phyloP scores from a whole-genome alignment of 306 rosid genomes.

The Sphenostylis stenocarpa region DNA sequence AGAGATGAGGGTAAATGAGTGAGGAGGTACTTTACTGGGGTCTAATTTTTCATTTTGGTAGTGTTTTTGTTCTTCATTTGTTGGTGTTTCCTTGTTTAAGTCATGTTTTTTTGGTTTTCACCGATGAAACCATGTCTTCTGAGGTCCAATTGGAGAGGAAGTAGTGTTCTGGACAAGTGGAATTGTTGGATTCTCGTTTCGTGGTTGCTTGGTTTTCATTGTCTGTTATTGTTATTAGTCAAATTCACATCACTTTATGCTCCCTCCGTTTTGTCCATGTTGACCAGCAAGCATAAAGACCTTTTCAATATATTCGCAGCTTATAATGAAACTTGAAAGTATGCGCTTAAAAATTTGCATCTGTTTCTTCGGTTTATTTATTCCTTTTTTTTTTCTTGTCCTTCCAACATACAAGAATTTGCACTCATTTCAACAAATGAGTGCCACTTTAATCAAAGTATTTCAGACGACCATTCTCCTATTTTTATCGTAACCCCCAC shows the following conservation, averaged over 20 bases:
- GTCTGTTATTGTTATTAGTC: slow-evolving; percentile 1
- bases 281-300: background rate
- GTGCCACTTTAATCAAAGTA: background rate
- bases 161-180: background rate
- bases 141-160: background rate
- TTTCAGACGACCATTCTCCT: background rate
- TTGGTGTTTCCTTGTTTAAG: background rate
- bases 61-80: slow-evolving; percentile 21
- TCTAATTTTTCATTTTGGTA: background rate
- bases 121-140: background rate
- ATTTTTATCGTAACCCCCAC: background rate
- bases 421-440: background rate
- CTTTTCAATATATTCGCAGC: background rate
- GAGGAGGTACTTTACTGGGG: slow-evolving; percentile 1
- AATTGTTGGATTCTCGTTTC: slow-evolving; percentile 7
- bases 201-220: slow-evolving; percentile 13
- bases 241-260: slow-evolving; percentile 1
- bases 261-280: slow-evolving; percentile 3
- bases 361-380: background rate
- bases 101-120: background rate
- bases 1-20: slow-evolving; percentile 18
- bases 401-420: background rate
- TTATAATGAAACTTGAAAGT: background rate
- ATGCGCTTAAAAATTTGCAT: background rate
- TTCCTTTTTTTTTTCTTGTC: background rate